These are phyloP conservation scores for Pyrenochaeta sp. DNA, from an alignment of 2,329 filamentous ascomycete genomes.

Conservation along the genomic window DNA sequence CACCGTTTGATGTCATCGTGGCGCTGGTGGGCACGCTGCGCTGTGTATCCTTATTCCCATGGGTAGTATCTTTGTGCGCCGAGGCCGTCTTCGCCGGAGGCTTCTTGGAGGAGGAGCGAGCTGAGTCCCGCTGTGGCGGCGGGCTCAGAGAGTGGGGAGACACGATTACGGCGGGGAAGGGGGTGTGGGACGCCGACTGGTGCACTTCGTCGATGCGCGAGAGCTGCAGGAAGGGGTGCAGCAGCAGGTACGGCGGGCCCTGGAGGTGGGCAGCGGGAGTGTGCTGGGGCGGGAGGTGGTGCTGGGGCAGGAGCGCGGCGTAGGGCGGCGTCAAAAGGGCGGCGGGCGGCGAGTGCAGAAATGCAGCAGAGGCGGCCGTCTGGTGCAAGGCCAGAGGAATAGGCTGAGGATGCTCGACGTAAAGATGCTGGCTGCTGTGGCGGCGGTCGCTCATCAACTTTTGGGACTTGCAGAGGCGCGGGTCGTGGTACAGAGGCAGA, in stretches of 20 bases:
- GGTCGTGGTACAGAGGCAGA: constrained; percentile 9
- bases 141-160: constrained; percentile 46
- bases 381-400: constrained; percentile 21
- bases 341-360: constrained; percentile 12
- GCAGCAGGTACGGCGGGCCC: constrained; percentile 29
- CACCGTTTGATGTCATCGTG: constrained; percentile 48
- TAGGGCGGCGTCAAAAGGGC: constrained; percentile 17
- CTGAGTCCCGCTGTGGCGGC: constrained; percentile 42
- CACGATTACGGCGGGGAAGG: constrained; percentile 48
- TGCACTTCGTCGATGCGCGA: constrained; percentile 38
- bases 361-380: constrained; percentile 14
- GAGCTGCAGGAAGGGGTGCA: constrained; percentile 39
- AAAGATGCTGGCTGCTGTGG: constrained; percentile 33
- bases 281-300: constrained; percentile 11
- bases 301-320: constrained; percentile 18
- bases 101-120: constrained; percentile 40
- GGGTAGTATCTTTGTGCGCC: constrained; percentile 41
- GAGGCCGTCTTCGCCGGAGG: constrained; percentile 32
- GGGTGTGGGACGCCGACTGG: constrained; percentile 23
- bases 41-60: constrained; percentile 46
- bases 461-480: constrained; percentile 4
- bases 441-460: constrained; percentile 38
- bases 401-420: constrained; percentile 26
- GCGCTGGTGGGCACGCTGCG: constrained; percentile 45
- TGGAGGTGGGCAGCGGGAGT: no score